Base-by-base conservation (phyloP, 78 protist species). In the Dictyostelium brefeldianum region DNA sequence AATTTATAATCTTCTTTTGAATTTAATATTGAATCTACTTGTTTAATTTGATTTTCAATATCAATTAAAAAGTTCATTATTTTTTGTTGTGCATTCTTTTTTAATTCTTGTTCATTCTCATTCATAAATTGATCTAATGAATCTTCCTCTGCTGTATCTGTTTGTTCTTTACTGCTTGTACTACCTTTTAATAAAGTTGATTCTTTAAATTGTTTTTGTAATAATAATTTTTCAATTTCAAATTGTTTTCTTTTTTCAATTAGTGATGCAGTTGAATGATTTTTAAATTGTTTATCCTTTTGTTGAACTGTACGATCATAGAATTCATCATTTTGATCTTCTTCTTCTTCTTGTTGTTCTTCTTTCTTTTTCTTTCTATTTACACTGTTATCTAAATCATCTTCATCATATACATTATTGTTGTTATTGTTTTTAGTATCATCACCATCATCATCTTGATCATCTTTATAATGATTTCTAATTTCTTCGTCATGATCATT, bases 281-380 rank as follows among this genome's bases (percentile, higher is more conserved):
- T 20, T 59, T 74, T 84, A 27, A 57, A 22, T 64, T 41, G 29
- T 47, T 56, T 84, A 25, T 84, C 82, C 62, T 84, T 71, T 2
- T 29, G 20, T 56, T 87, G 78, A 5, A 29, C 27, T 1, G 93
- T 87, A 65, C 93, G 77, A 77, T 87, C 80, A 65, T 87, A 87
- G 65, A 87, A 87, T 51, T 75, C 70, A 65, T 78, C 78, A 14
- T 62, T 43, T 20, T 85, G 69, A 31, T 82, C 80, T 9, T 82
- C 18, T 5, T 81, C 89, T 17, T 81, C 25, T 25, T 81, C 36
- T 20, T 81, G 20, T 20, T 67, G 43, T 9, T 67, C 10, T 22
- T 29, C 27, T 17, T 51, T 47, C 65, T 69, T 25, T 27, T 22
- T 29, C 12, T 22, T n/a, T 36, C 47, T 81, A 17, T 25, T 82